Percentiles rank a stretch among this genome's conserved stretches.
These are phyloP conservation scores for Calophaca sinica DNA, from an alignment of 306 rosid genomes.

Conservation along the genomic window DNA sequence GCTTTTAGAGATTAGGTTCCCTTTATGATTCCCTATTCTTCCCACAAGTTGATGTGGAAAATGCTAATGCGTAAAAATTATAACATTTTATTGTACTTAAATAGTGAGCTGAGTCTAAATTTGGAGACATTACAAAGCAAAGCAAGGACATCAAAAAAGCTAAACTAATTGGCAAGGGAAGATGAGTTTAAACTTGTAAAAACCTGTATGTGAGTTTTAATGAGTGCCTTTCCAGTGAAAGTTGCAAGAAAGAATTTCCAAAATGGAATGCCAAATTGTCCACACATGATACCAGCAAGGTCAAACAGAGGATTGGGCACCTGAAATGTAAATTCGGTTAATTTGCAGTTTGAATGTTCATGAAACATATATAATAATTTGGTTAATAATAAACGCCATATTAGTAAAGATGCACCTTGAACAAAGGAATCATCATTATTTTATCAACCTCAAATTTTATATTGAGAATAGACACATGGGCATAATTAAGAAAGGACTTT, in stretches of 20 bases:
- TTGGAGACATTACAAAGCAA: not conserved
- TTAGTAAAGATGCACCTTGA: conserved; percentile 4
- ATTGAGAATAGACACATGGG: not conserved
- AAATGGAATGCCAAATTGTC: conserved; percentile 94
- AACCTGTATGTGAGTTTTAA: conserved; percentile 99
- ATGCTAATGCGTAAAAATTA: too few relatives aligned
- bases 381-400: not conserved
- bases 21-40: too few relatives aligned
- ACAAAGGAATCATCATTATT: conserved; percentile 27
- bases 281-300: conserved; percentile 99
- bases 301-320: conserved; percentile 98
- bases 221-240: conserved; percentile 89
- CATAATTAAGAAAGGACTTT: conserved; percentile 11
- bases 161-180: conserved; percentile 21
- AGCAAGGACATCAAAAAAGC: conserved; percentile 5
- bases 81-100: too few relatives aligned
- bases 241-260: conserved; percentile 93
- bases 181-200: conserved; percentile 40
- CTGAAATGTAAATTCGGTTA: conserved; percentile 59
- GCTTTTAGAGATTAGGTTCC: too few relatives aligned
- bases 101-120: not conserved
- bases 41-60: too few relatives aligned
- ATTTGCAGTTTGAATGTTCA: conserved; percentile 25
- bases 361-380: conserved; percentile 7
- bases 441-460: conserved; percentile 30